Percentiles rank a stretch among this genome's conserved stretches.
Evolutionary conservation across 78 protist genomes (phyloP).

Genomic region (Blattamonas nauphoetae): DNA sequence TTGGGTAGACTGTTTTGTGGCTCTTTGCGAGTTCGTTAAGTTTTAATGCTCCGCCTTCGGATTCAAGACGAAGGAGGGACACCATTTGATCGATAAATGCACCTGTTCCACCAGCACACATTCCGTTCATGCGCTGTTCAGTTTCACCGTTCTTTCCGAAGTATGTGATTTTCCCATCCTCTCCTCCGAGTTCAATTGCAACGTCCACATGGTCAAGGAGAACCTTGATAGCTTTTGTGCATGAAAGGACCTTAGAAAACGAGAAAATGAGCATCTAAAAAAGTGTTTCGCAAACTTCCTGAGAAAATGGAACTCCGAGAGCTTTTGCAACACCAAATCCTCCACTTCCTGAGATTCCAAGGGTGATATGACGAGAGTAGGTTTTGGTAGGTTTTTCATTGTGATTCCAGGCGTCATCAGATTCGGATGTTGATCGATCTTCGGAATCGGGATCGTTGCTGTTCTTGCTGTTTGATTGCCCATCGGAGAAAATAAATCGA

Average conservation of each 20-base stretch:
- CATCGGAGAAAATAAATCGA: neutral
- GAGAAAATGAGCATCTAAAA: neutral
- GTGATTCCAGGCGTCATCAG: neutral
- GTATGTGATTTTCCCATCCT: slow-evolving; percentile 15
- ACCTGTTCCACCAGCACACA: slow-evolving; percentile 33
- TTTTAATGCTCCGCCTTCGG: neutral
- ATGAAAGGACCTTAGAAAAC: neutral
- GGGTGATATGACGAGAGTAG: neutral
- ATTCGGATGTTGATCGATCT: neutral
- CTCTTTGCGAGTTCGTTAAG: neutral
- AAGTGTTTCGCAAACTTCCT: slow-evolving; percentile 5
- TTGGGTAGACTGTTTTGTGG: slow-evolving; percentile 12
- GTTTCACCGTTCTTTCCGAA: neutral
- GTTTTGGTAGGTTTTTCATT: neutral
- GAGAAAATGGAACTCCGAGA: neutral
- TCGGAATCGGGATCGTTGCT: neutral
- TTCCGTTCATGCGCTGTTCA: slow-evolving; percentile 16
- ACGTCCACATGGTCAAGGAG: neutral
- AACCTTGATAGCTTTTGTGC: neutral
- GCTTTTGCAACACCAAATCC: slow-evolving; percentile 4
- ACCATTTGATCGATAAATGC: slow-evolving; percentile 24
- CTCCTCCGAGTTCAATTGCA: slow-evolving; percentile 26
- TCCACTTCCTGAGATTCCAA: neutral
- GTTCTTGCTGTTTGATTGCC: neutral
- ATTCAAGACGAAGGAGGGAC: slow-evolving; percentile 5